Evolutionary conservation across 805 yeast genomes (phyloP).

Genomic region (Starmerella asiatica): DNA sequence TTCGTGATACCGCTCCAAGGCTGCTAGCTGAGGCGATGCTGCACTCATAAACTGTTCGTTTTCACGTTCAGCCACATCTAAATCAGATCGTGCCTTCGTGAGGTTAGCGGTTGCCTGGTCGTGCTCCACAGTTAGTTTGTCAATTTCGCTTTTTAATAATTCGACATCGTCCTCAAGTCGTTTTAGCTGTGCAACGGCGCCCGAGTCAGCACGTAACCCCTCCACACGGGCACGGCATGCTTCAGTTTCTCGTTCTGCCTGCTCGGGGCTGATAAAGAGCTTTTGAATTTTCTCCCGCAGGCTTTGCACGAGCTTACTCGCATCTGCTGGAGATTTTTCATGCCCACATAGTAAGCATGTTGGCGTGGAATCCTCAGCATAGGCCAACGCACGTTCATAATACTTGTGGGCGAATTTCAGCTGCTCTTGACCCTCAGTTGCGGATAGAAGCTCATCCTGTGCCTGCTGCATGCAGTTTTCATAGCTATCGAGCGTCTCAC

Average conservation of each 20-base stretch:
- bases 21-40: not conserved
- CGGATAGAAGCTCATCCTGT: slow-evolving; percentile 48
- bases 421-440: slow-evolving; percentile 54
- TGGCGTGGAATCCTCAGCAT: slow-evolving; percentile 37
- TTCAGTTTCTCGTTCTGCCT: slow-evolving; percentile 27
- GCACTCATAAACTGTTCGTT: not conserved
- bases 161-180: not conserved
- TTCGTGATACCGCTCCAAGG: slow-evolving; percentile 9
- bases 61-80: not conserved
- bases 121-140: not conserved
- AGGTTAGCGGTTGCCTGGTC: not conserved
- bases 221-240: slow-evolving; percentile 11
- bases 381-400: slow-evolving; percentile 52
- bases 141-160: not conserved
- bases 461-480: slow-evolving; percentile 29
- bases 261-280: slow-evolving; percentile 27
- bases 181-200: not conserved
- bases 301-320: slow-evolving; percentile 13
- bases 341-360: slow-evolving; percentile 65
- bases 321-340: slow-evolving; percentile 35
- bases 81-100: not conserved
- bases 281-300: slow-evolving; percentile 26
- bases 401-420: slow-evolving; percentile 55
- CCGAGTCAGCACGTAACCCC: slow-evolving; percentile 4
- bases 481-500: slow-evolving; percentile 21